phyloP scores from a whole-genome alignment of 2,329 filamentous ascomycete genomes.

The Sporothrix luriei region DNA sequence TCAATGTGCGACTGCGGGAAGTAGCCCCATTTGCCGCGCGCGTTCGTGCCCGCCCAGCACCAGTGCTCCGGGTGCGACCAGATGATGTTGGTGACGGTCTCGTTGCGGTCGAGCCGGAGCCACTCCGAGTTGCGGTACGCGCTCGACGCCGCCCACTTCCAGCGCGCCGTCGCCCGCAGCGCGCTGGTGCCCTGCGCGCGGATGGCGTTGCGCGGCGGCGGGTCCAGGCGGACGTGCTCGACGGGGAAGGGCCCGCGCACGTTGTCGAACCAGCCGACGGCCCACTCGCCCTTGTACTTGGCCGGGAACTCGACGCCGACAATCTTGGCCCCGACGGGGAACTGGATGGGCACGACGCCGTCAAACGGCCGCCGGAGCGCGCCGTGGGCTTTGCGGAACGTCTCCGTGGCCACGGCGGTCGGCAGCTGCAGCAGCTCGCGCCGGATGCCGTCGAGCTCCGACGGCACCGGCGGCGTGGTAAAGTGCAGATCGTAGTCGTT shows the following conservation, averaged over 20 bases:
- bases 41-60: conserved; percentile 59
- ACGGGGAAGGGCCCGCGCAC: conserved; percentile 52
- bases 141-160: conserved; percentile 54
- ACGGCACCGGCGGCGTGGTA: conserved; percentile 45
- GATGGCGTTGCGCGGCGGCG: conserved; percentile 49
- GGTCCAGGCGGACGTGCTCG: conserved; percentile 52
- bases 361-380: conserved; percentile 42
- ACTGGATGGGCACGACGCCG: conserved; percentile 37
- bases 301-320: conserved; percentile 56
- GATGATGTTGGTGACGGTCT: conserved; percentile 65
- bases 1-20: conserved; percentile 57
- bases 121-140: conserved; percentile 47
- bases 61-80: conserved; percentile 56
- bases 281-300: conserved; percentile 59
- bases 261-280: conserved; percentile 59
- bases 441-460: conserved; percentile 48
- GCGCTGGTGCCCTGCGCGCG: conserved; percentile 50
- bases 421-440: conserved; percentile 50
- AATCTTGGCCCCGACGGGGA: conserved; percentile 50
- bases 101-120: conserved; percentile 64
- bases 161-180: conserved; percentile 53
- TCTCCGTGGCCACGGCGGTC: conserved; percentile 51
- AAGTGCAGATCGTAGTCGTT: conserved; percentile 61
- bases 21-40: conserved; percentile 56
- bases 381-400: conserved; percentile 52